Evolutionary conservation across 1,284 basidiomycete species (phyloP), one percentile per base, ranked within the genome.

Genomic region (Microbotryum lychnidis-dioicae): DNA sequence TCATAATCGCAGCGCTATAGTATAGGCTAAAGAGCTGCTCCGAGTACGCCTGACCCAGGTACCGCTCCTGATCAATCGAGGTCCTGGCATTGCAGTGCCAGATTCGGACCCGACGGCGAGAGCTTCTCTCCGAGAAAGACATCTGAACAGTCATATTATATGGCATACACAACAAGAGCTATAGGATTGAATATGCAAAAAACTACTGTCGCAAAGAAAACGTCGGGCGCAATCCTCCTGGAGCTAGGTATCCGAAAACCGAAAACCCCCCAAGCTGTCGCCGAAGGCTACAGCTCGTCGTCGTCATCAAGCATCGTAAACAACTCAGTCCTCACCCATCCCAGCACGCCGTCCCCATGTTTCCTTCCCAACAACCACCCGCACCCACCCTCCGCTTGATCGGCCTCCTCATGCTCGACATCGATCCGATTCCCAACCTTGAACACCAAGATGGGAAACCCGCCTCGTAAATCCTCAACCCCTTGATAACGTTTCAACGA

Each of bases 371-470:
- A 60, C n/a, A 67, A 45, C 63, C 67, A 69, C 0, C 67, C 67
- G 20, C 57, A 48, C 1, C 67, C 67, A 9, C 67, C 67, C 49
- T 66, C 62, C 3, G 54, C 63, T 6, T 55, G 44, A 33, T 69
- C 65, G 0, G 67, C 65, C 50, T 69, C 67, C 37, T 69, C 67
- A 31, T 61, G 59, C 47, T 64, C 61, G 57, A 69, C 61, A 29
- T 59, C 46, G 33, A 69, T 18, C 3, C 54, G 53, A 27, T 66
- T 61, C 5, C 60, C 61, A 8, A 58, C 49, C 3, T 58, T 64
- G 47, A 63, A 67, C 16, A 54, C 48, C 23, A 62, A 52, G 21
- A 69, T 54, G 1, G 65, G 61, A 48, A 60, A 66, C 1, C 65
- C 65, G 4, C 56, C 56, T 16, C 65, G 56, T 29, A 57, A 16